phyloP scores from a whole-genome alignment of 177 flowering plant genomes.

The Vitis hybrid region DNA sequence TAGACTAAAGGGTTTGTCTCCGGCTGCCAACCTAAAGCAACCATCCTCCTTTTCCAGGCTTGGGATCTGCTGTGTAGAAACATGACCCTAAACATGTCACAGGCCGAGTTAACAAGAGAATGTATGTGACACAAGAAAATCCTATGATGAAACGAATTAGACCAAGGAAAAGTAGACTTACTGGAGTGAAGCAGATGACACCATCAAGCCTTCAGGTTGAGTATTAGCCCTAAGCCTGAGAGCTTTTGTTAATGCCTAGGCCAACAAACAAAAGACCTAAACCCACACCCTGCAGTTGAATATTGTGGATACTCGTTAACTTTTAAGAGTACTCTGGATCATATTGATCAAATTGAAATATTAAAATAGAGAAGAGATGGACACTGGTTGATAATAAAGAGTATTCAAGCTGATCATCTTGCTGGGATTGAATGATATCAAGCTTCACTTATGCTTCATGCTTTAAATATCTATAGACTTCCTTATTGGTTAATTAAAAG shows the following conservation, averaged over 20 bases:
- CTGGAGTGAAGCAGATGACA: slow-evolving; percentile 37
- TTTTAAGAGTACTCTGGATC: slow-evolving; percentile 13
- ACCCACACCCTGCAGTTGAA: slow-evolving; percentile 53
- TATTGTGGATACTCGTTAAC: slow-evolving; percentile 25
- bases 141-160: slow-evolving; percentile 33
- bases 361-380: slow-evolving; percentile 1
- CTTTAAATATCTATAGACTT: neutral
- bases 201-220: slow-evolving; percentile 38
- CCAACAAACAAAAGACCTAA: slow-evolving; percentile 35
- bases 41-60: slow-evolving; percentile 9
- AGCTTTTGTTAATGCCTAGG: slow-evolving; percentile 41
- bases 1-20: slow-evolving; percentile 1
- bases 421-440: neutral
- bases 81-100: slow-evolving; percentile 25
- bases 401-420: neutral
- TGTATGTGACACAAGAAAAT: slow-evolving; percentile 13
- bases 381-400: slow-evolving; percentile 7
- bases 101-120: slow-evolving; percentile 22
- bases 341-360: slow-evolving; percentile 13
- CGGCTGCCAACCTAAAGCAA: slow-evolving; percentile 19
- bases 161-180: slow-evolving; percentile 39
- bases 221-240: slow-evolving; percentile 35
- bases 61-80: slow-evolving; percentile 3
- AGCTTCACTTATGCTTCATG: slow-evolving; percentile 6
- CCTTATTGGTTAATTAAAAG: neutral